Conservation (phyloP, 1,139 yeast genomes). For the Zygosaccharomyces sapae region DNA sequence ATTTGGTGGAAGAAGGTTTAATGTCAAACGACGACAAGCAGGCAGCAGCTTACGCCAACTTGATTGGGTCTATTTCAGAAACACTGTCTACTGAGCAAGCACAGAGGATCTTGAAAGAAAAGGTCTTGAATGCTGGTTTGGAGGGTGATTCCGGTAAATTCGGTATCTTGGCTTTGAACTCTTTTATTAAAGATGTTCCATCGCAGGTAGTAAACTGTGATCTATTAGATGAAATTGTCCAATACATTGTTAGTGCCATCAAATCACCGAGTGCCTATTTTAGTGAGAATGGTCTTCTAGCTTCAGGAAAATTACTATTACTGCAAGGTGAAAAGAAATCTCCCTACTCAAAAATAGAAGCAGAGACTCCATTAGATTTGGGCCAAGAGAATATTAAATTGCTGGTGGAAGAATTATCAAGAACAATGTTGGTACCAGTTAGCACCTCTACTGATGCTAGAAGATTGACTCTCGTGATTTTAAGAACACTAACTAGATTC, state of each 20-base stretch:
- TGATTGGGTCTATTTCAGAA: constrained; percentile 72
- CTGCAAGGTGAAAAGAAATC: constrained; percentile 44
- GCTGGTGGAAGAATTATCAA: constrained; percentile 50
- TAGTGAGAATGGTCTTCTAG: constrained; percentile 75
- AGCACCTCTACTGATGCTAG: constrained; percentile 71
- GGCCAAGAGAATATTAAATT: constrained; percentile 39
- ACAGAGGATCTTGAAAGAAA: constrained; percentile 51
- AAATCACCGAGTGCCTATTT: constrained; percentile 50
- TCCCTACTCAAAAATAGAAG: constrained; percentile 36
- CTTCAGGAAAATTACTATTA: constrained; percentile 76
- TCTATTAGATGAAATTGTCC: constrained; percentile 46
- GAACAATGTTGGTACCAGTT: constrained; percentile 47
- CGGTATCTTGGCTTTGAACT: constrained; percentile 69
- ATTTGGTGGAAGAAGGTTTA: constrained; percentile 73
- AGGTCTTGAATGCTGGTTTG: constrained; percentile 46
- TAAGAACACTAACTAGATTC: constrained; percentile 68
- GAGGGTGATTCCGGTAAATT: constrained; percentile 49
- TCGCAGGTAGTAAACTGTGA: constrained; percentile 52
- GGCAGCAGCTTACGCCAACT: constrained; percentile 71
- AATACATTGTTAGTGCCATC: constrained; percentile 47
- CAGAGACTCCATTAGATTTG: constrained; percentile 38
- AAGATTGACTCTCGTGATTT: constrained; percentile 69
- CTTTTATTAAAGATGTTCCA: constrained; percentile 76
- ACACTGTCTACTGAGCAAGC: constrained; percentile 67
- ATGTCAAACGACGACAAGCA: constrained; percentile 51